These are phyloP conservation scores for Aureobasidium uvarum DNA, from an alignment of 2,329 filamentous ascomycete genomes.

Conservation along the genomic window DNA sequence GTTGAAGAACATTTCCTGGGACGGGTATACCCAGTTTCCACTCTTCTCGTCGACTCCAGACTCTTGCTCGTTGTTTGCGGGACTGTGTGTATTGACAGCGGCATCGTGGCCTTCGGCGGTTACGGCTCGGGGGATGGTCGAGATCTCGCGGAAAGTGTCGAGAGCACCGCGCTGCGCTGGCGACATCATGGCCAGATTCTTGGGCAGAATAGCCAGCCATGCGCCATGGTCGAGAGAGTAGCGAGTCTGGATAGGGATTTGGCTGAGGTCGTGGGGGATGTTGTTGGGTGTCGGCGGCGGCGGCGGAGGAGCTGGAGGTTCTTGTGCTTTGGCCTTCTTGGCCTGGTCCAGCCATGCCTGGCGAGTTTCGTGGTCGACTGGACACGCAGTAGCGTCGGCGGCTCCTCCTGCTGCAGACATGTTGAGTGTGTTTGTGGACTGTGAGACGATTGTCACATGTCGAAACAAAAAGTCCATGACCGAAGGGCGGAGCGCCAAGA, in stretches of 20 bases:
- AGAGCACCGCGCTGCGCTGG: conserved; percentile 48
- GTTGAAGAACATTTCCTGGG: conserved; percentile 96
- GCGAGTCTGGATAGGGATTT: conserved; percentile 31
- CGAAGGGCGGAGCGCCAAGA: not conserved
- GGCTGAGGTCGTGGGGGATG: conserved; percentile 34
- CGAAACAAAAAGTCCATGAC: conserved; percentile 19
- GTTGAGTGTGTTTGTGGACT: not conserved
- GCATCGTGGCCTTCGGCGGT: conserved; percentile 42
- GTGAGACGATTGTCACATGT: conserved; percentile 4
- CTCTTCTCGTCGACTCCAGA: conserved; percentile 65
- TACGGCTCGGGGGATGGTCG: conserved; percentile 63
- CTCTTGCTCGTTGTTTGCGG: conserved; percentile 76
- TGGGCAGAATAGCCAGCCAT: conserved; percentile 33
- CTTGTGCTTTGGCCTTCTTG: conserved; percentile 32
- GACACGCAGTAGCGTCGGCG: conserved; percentile 54
- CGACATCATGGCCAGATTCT: conserved; percentile 32
- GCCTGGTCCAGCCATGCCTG: conserved; percentile 75
- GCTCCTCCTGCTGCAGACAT: conserved; percentile 8
- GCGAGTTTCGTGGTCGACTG: conserved; percentile 86
- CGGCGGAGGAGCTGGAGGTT: conserved; percentile 37
- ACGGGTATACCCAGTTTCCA: conserved; percentile 97
- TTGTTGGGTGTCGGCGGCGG: conserved; percentile 42
- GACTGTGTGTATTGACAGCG: conserved; percentile 35
- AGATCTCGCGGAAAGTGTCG: conserved; percentile 68
- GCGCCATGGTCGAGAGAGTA: conserved; percentile 39